phyloP scores from a whole-genome alignment of 2,329 filamentous ascomycete genomes.

The Arthrocladium fulminans region DNA sequence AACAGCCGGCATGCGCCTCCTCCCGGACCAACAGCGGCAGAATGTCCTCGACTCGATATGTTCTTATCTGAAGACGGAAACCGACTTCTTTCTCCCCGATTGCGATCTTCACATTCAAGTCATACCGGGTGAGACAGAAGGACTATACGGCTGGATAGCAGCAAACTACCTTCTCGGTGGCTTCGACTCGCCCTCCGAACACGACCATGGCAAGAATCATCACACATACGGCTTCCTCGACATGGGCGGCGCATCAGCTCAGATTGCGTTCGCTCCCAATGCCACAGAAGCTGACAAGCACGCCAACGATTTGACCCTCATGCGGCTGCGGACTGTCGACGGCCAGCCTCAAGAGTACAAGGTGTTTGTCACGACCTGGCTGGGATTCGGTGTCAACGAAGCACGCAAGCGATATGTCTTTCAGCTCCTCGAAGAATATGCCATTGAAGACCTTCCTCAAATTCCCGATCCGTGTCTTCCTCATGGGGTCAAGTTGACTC shows the following conservation, averaged over 20 bases:
- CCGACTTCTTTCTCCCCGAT: conserved; percentile 78
- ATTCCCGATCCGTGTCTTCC: conserved; percentile 89
- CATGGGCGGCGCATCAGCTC: conserved; percentile 95
- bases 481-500: conserved; percentile 60
- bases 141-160: conserved; percentile 93
- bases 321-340: conserved; percentile 75
- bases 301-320: conserved; percentile 74
- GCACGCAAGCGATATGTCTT: conserved; percentile 79
- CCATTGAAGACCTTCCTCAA: conserved; percentile 51
- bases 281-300: conserved; percentile 82
- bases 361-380: conserved; percentile 93
- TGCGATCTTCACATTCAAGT: conserved; percentile 85
- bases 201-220: conserved; percentile 76
- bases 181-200: conserved; percentile 64
- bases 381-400: conserved; percentile 94
- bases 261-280: conserved; percentile 96
- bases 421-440: conserved; percentile 58
- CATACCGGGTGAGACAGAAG: conserved; percentile 91
- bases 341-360: conserved; percentile 70
- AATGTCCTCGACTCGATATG: conserved; percentile 71
- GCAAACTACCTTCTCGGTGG: conserved; percentile 90
- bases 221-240: conserved; percentile 96
- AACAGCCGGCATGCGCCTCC: conserved; percentile 85
- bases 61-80: conserved; percentile 66
- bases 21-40: conserved; percentile 63